Evolutionary conservation across 1,139 yeast genomes (phyloP).

Genomic region (Saccharomyces hybrid): DNA sequence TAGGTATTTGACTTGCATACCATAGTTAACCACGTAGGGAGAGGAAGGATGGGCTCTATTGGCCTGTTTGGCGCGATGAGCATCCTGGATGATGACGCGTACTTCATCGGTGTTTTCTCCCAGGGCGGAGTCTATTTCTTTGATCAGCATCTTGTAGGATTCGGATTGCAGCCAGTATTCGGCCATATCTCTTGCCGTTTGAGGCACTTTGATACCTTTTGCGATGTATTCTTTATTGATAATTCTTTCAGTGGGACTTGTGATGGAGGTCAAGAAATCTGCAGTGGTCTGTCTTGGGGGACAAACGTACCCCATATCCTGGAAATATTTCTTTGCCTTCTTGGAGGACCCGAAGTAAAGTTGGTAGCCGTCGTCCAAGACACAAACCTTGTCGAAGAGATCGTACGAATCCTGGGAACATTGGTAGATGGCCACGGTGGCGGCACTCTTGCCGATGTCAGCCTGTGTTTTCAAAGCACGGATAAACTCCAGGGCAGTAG

Average conservation of each 20-base stretch:
- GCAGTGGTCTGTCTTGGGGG: slow-evolving; percentile 76
- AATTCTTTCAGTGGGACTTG: slow-evolving; percentile 64
- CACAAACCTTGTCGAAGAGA: slow-evolving; percentile 63
- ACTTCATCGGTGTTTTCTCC: slow-evolving; percentile 12
- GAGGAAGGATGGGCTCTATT: slow-evolving; percentile 46
- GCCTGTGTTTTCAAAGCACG: slow-evolving; percentile 61
- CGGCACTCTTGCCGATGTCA: slow-evolving; percentile 47
- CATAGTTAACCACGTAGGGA: slow-evolving; percentile 58
- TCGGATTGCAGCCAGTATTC: slow-evolving; percentile 61
- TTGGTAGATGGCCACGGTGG: slow-evolving; percentile 73
- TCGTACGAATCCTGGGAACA: slow-evolving; percentile 74
- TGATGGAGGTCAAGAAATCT: slow-evolving; percentile 70
- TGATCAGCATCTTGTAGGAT: slow-evolving; percentile 38
- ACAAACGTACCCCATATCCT: slow-evolving; percentile 63
- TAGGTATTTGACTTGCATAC: slow-evolving; percentile 57
- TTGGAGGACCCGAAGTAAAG: slow-evolving; percentile 61
- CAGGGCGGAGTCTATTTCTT: slow-evolving; percentile 37
- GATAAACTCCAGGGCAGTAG: slow-evolving; percentile 71
- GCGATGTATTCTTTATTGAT: slow-evolving; percentile 30
- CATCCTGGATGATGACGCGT: slow-evolving; percentile 31
- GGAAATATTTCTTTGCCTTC: slow-evolving; percentile 53
- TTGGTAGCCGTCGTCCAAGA: slow-evolving; percentile 71
- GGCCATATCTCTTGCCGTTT: slow-evolving; percentile 63
- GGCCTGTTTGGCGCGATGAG: slow-evolving; percentile 55
- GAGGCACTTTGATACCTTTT: slow-evolving; percentile 57